phyloP scores from a whole-genome alignment of 352 stramenopile genomes.

The Globisporangium splendens region DNA sequence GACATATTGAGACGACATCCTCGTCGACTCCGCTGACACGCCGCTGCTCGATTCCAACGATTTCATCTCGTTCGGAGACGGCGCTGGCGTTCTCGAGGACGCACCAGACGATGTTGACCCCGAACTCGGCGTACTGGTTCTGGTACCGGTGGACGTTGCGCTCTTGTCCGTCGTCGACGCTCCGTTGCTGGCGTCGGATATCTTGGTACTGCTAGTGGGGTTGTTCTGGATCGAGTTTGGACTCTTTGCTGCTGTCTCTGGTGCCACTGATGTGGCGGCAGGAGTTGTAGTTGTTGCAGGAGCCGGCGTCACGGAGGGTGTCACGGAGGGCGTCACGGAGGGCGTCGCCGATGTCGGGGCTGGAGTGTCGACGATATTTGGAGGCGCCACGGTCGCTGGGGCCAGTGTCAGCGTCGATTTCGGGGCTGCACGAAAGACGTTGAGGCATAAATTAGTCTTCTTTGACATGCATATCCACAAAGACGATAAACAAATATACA shows the following conservation, averaged over 20 bases:
- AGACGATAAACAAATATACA: not conserved
- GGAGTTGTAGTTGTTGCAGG: constrained; percentile 2
- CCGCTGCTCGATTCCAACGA: constrained; percentile 1
- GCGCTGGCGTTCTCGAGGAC: not conserved
- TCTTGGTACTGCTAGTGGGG: not conserved
- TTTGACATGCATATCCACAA: not conserved
- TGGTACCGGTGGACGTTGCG: not conserved
- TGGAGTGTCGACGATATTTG: constrained; percentile 8
- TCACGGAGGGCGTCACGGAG: too few relatives aligned
- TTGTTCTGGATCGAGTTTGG: constrained; percentile 11
- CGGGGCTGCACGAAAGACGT: constrained; percentile 3
- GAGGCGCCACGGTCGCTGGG: constrained; percentile 13
- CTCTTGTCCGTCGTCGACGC: not conserved
- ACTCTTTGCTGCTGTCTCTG: not conserved
- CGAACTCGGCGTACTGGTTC: not conserved
- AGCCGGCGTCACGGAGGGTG: not conserved
- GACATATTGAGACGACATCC: constrained; percentile 24
- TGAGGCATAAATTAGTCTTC: not conserved
- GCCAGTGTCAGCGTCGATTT: not conserved
- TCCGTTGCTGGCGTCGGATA: not conserved
- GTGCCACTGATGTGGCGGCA: not conserved
- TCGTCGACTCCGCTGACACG: not conserved
- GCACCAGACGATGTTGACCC: not conserved
- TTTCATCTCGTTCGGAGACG: not conserved
- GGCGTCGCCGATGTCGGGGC: constrained; percentile 2